A percentile compares a stretch with the other conserved stretches of the same genome.
Evolutionary conservation across 371 early-diverging fungal genomes (phyloP).

Genomic region (Mucor irregularis): DNA sequence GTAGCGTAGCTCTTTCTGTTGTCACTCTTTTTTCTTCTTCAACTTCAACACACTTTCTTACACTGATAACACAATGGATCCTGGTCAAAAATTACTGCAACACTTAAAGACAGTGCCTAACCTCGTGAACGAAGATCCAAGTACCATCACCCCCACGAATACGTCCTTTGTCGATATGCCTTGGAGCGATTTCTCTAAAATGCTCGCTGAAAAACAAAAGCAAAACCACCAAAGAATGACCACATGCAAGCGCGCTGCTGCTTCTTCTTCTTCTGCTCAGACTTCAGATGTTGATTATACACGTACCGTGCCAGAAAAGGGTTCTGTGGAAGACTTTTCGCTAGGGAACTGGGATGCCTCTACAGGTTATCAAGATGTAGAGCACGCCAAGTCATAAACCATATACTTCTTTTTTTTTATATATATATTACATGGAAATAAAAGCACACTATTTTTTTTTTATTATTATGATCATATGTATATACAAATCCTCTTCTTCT

Average conservation of each 20-base stretch:
- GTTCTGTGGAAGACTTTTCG: constrained; percentile 14
- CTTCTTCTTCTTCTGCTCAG: neutral
- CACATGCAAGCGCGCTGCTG: neutral
- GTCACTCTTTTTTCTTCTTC: no score
- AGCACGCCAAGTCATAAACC: neutral
- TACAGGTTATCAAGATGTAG: constrained; percentile 25
- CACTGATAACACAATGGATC: constrained; percentile 24
- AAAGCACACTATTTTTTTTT: neutral
- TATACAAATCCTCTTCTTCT: no score
- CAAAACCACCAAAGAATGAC: constrained; percentile 2
- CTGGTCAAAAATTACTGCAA: constrained; percentile 26
- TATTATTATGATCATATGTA: no score
- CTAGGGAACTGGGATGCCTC: constrained; percentile 27
- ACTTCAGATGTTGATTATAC: neutral
- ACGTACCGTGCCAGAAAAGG: constrained; percentile 5
- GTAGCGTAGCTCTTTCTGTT: no score
- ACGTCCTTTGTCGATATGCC: constrained; percentile 30
- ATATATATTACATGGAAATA: no score
- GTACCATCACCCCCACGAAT: constrained; percentile 24
- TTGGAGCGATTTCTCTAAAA: constrained; percentile 26
- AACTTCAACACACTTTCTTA: no score
- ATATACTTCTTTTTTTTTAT: neutral
- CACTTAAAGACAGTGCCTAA: constrained; percentile 32
- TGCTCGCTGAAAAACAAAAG: constrained; percentile 9
- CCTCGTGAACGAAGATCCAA: constrained; percentile 29